Percentiles rank a stretch among this genome's conserved stretches.
Conservation (phyloP, 495 filamentous ascomycete species). For the Penicillium desertorum region DNA sequence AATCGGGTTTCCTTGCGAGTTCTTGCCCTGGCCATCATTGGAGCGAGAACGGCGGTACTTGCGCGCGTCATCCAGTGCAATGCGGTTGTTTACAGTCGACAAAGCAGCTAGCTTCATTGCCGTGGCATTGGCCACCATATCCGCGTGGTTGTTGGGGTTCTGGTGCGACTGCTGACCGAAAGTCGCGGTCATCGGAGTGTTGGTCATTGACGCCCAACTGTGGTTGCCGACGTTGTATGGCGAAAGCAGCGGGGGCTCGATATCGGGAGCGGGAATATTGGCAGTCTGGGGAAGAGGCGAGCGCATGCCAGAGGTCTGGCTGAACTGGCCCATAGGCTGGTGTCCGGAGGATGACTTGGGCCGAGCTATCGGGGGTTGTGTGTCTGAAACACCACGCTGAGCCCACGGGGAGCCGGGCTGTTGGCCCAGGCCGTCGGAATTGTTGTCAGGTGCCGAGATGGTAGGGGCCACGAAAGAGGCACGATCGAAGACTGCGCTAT, state of each 20-base stretch:
- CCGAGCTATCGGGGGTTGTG: slow-evolving; percentile 59
- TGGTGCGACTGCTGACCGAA: slow-evolving; percentile 60
- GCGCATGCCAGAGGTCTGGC: slow-evolving; percentile 78
- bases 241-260: slow-evolving; percentile 82
- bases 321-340: slow-evolving; percentile 95
- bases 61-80: slow-evolving; percentile 91
- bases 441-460: slow-evolving; percentile 65
- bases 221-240: slow-evolving; percentile 81
- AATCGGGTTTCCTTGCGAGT: slow-evolving; percentile 39
- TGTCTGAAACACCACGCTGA: slow-evolving; percentile 50
- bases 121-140: slow-evolving; percentile 98
- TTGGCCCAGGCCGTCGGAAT: slow-evolving; percentile 54
- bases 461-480: slow-evolving; percentile 75
- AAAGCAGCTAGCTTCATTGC: slow-evolving; percentile 98
- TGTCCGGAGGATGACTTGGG: slow-evolving; percentile 91
- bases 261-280: slow-evolving; percentile 72
- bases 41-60: slow-evolving; percentile 91
- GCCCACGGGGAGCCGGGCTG: slow-evolving; percentile 80
- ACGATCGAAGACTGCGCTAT: slow-evolving; percentile 80
- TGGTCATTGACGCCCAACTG: slow-evolving; percentile 98
- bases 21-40: slow-evolving; percentile 70
- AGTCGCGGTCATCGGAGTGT: slow-evolving; percentile 90
- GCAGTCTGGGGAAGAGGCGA: slow-evolving; percentile 85
- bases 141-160: slow-evolving; percentile 65
- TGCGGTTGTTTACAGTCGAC: slow-evolving; percentile 97